Conservation (phyloP, 2,329 filamentous ascomycete genomes). For the Grosmannia serpens region DNA sequence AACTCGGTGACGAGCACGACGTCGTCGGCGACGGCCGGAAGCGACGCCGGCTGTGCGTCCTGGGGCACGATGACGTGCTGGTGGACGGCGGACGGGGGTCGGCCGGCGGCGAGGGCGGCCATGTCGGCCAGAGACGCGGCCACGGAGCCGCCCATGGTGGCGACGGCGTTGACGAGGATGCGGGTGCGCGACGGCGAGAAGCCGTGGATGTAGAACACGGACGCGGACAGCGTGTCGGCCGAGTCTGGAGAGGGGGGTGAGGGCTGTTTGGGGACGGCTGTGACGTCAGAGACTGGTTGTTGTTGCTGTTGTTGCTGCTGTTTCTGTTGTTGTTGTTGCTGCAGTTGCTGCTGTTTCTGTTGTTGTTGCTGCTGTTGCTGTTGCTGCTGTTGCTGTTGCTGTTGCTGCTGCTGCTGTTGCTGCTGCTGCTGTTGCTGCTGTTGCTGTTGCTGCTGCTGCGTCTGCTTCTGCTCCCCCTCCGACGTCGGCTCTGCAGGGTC, state of each 20-base stretch:
- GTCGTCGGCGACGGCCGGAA: constrained; percentile 27
- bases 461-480: constrained; percentile 11
- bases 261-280: too few relatives aligned
- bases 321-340: too few relatives aligned
- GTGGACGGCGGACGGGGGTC: constrained; percentile 12
- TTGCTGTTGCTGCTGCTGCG: not conserved
- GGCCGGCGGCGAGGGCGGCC: constrained; percentile 16
- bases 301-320: too few relatives aligned
- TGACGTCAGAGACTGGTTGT: too few relatives aligned
- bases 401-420: too few relatives aligned
- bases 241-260: not conserved
- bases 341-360: not conserved
- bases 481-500: constrained; percentile 16
- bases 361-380: too few relatives aligned
- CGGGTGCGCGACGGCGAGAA: constrained; percentile 42
- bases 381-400: too few relatives aligned
- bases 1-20: constrained; percentile 66
- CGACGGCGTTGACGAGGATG: constrained; percentile 34
- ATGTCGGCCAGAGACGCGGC: constrained; percentile 31
- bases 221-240: constrained; percentile 32
- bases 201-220: constrained; percentile 48
- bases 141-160: constrained; percentile 34
- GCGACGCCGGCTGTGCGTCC: constrained; percentile 31
- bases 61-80: constrained; percentile 47
- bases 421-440: not conserved